Conservation (phyloP, 2,329 filamentous ascomycete genomes). For the Aspergillus bombycis region DNA sequence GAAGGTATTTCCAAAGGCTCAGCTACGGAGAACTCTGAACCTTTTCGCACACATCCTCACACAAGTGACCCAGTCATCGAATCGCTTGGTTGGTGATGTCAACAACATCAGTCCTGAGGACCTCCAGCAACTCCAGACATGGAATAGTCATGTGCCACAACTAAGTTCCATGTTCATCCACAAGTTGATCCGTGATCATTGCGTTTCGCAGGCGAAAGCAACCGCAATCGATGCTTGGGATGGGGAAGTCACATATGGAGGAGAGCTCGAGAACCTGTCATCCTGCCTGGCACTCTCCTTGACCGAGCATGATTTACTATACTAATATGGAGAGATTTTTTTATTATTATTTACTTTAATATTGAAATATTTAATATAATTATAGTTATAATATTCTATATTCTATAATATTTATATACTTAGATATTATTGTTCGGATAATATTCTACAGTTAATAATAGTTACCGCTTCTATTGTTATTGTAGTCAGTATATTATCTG, state of each 20-base stretch:
- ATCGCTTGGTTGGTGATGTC: background rate
- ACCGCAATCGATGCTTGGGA: background rate
- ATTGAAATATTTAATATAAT: too few species aligned
- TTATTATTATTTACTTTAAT: too few species aligned
- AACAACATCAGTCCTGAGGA: background rate
- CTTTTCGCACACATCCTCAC: background rate
- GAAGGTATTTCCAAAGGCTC: background rate
- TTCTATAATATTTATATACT: too few species aligned
- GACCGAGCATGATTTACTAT: too few species aligned
- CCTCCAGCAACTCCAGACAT: background rate
- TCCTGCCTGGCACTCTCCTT: too few species aligned
- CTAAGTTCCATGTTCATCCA: background rate
- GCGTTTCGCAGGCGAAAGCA: background rate
- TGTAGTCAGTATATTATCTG: too few species aligned
- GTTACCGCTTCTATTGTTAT: too few species aligned
- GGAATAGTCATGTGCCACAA: background rate
- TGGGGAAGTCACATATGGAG: background rate
- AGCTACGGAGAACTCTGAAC: background rate
- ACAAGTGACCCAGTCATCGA: background rate
- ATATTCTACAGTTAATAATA: too few species aligned
- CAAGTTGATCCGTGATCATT: background rate
- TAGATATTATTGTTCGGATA: too few species aligned
- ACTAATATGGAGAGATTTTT: too few species aligned
- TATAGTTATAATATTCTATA: too few species aligned
- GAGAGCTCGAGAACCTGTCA: too few species aligned